Percentiles rank a stretch among this genome's conserved stretches.
phyloP scores from a whole-genome alignment of 257 asterid genomes.

The Salvia miltiorrhiza region DNA sequence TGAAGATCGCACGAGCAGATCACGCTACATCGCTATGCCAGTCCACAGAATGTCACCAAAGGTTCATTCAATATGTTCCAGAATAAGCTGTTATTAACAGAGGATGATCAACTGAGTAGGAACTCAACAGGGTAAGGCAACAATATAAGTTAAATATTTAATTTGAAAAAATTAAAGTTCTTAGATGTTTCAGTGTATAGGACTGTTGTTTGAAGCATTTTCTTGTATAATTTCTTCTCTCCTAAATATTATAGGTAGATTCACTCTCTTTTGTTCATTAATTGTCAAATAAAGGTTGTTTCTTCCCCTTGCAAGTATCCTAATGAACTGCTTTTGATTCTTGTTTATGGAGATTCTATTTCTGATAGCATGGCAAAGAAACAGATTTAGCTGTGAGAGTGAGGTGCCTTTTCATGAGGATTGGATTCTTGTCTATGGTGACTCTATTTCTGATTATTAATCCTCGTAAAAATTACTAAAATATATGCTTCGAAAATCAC shows the following conservation, averaged over 20 bases:
- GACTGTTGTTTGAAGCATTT: background rate
- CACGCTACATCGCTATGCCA: background rate
- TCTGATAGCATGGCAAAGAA: no score
- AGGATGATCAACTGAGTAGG: background rate
- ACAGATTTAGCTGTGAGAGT: no score
- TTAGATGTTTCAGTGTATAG: background rate
- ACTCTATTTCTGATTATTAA: no score
- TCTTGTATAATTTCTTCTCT: no score
- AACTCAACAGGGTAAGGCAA: background rate
- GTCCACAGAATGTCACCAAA: background rate
- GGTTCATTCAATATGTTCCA: background rate
- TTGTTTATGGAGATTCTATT: background rate
- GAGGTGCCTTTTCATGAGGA: no score
- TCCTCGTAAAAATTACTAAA: no score
- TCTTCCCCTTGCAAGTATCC: no score
- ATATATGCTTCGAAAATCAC: no score
- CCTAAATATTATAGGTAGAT: no score
- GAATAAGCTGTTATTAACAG: background rate
- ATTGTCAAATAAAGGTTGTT: background rate
- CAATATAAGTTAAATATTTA: background rate
- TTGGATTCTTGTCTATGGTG: no score
- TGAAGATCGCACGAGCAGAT: background rate
- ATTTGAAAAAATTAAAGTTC: background rate
- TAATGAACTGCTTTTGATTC: background rate
- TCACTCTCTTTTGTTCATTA: background rate